phyloP scores from a whole-genome alignment of 192 early-diverging fungal species.

The Borealophlyctis nickersoniae region DNA sequence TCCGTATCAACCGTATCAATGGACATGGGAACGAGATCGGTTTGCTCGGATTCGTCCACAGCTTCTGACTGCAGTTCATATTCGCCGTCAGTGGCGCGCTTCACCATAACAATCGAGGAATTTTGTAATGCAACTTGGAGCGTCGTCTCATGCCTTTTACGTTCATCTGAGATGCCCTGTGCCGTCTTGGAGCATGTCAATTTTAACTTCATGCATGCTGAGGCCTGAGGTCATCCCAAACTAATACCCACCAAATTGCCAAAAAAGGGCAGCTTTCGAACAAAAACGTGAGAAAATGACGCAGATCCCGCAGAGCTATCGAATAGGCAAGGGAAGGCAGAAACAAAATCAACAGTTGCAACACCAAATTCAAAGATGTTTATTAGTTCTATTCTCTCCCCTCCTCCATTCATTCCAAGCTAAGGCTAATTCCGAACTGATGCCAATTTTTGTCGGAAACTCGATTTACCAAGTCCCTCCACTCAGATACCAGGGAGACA shows the following conservation, averaged over 20 bases:
- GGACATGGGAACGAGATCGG: neutral
- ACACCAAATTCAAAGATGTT: too few relatives aligned
- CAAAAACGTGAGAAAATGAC: conserved; percentile 19
- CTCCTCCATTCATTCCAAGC: too few relatives aligned
- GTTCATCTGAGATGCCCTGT: conserved; percentile 3
- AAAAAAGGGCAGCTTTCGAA: conserved; percentile 7
- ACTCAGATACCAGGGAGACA: neutral
- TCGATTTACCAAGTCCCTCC: neutral
- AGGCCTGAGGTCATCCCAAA: too few relatives aligned
- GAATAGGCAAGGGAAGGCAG: too few relatives aligned
- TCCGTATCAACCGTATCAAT: conserved; percentile 10
- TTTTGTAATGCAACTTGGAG: conserved; percentile 18
- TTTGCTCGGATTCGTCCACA: neutral
- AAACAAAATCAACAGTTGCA: too few relatives aligned
- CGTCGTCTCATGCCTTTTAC: conserved; percentile 2
- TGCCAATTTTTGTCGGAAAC: too few relatives aligned
- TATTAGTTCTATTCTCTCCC: too few relatives aligned
- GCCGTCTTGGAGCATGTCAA: conserved; percentile 4
- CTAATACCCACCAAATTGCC: too few relatives aligned
- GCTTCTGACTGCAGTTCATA: neutral
- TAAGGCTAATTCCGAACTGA: too few relatives aligned
- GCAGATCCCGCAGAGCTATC: neutral
- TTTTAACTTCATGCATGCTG: neutral
- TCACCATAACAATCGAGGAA: conserved; percentile 4
- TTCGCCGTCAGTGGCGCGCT: neutral